phyloP scores from a whole-genome alignment of 1,284 basidiomycete genomes.

The Puccinia coronata region DNA sequence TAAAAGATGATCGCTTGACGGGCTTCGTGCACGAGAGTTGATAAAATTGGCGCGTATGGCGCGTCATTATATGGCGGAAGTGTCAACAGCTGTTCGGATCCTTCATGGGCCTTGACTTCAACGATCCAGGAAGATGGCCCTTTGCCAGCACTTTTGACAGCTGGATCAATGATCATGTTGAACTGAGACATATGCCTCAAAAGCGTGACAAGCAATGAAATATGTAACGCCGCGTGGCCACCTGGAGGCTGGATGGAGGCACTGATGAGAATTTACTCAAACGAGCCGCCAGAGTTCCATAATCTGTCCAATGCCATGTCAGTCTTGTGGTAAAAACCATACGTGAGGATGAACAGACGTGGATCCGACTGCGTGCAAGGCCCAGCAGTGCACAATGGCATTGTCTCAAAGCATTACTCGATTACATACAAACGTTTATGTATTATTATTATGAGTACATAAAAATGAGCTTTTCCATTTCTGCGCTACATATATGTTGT shows the following conservation, averaged over 20 bases:
- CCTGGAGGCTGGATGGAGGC: background rate
- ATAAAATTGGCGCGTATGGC: background rate
- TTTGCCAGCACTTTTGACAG: background rate
- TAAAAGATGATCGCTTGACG: background rate
- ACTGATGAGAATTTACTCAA: background rate
- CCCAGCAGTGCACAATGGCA: background rate
- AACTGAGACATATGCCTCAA: background rate
- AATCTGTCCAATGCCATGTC: background rate
- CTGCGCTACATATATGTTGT: too few relatives aligned
- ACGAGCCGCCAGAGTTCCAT: slow-evolving; percentile 8
- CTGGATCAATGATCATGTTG: background rate
- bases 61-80: background rate
- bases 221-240: slow-evolving; percentile 17
- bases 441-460: background rate
- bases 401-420: background rate
- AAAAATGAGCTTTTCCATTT: background rate
- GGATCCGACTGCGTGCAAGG: background rate
- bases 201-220: slow-evolving; percentile 20
- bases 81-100: background rate
- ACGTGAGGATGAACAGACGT: background rate
- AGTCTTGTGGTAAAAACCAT: background rate
- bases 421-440: slow-evolving; percentile 18
- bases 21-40: background rate
- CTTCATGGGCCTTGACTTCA: background rate
- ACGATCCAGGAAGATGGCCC: background rate